Evolutionary conservation across 192 early-diverging fungal species (phyloP).

Genomic region (Entrophospora sp.): DNA sequence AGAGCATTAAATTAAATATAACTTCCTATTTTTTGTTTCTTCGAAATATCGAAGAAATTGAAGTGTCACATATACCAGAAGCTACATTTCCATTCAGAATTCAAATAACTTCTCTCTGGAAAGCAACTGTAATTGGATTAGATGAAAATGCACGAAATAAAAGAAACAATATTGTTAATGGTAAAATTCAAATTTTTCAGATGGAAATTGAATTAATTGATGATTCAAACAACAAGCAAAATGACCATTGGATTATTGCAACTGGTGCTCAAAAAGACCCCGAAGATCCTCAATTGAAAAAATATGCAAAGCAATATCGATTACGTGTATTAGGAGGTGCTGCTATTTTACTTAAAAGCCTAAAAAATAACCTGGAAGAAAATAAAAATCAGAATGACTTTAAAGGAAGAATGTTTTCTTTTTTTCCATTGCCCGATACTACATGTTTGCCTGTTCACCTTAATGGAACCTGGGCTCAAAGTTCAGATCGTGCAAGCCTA

Average conservation of each 20-base stretch:
- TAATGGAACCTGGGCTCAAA: slow-evolving; percentile 2
- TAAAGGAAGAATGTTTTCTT: neutral
- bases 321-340: slow-evolving; percentile 1
- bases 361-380: too few relatives aligned
- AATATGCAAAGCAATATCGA: neutral
- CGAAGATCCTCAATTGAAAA: neutral
- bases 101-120: neutral
- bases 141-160: neutral
- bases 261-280: neutral
- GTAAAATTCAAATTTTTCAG: neutral
- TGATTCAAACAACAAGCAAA: neutral
- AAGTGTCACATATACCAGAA: neutral
- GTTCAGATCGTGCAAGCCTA: slow-evolving; percentile 5
- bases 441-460: slow-evolving; percentile 3
- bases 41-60: slow-evolving; percentile 8
- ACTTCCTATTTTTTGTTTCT: slow-evolving; percentile 5
- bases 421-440: neutral
- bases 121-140: neutral
- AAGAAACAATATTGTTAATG: neutral
- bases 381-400: neutral
- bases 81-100: neutral
- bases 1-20: neutral
- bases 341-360: neutral
- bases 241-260: neutral
- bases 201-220: neutral